Evolutionary conservation across 202 grass and related monocot species (phyloP), one percentile per base, ranked within the genome.

Genomic region (Bolboschoenoplectus hybrid): DNA sequence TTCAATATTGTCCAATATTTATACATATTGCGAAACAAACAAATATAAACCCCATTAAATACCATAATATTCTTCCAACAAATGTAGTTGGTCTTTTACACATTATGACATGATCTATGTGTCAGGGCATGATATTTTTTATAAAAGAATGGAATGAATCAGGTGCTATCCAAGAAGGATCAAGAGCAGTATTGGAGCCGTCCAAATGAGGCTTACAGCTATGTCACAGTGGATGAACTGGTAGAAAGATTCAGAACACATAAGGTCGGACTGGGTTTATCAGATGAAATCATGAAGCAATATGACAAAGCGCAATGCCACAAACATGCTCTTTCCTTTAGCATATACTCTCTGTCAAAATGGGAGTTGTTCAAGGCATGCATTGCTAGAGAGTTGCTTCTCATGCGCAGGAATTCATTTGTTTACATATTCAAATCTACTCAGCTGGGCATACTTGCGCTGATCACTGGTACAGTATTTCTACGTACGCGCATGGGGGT

Each of bases 131-230:
- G 39, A 82, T 2, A 85, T 50, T 75, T 35, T 75, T 39, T 73
- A 85, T 14, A 75, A 55, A 13, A 78, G 40, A 77, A 9, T 39
- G 74, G 74, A 57, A 88, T 63, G 81, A 6, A 71, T 67, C 71
- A 97, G 95, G 88, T 97, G 5, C 26, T 97, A 39, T 97, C 95
- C 6, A 93, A 60, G 88, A 97, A 94, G 80, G 95, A 97, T 89
- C 95, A 97, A 85, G 80, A 89, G 4, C 95, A 94, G 51, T 97
- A 97, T 41, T 97, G 92, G 95, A 91, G 51, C 61, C 34, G 1
- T 32, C 43, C 41, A 1, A 44, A 81, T 34, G 85, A 93, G 87
- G 79, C 34, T 35, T 91, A 94, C 49, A 88, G 39, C 36, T 97
- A 90, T 85, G 74, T 97, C 50, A 88, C 88, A 3, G 43, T 89